Percentiles rank a stretch among this genome's conserved stretches.
These are phyloP conservation scores for Exobasidium cylindrosporum DNA, from an alignment of 1,284 basidiomycete genomes.

Conservation along the genomic window DNA sequence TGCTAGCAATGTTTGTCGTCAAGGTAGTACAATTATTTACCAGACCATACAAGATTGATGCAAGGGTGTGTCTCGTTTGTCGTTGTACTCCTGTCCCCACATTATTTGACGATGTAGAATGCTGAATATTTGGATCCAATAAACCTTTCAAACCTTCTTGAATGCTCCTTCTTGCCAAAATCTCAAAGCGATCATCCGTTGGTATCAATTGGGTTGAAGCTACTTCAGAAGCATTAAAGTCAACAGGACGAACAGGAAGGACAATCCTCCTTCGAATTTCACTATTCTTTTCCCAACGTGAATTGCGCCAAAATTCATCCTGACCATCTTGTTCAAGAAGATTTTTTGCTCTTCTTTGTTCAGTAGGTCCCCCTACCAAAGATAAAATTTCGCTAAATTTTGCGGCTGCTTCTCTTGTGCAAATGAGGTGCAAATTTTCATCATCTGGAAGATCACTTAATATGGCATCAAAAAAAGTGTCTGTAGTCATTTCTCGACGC, in stretches of 20 bases:
- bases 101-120: neutral
- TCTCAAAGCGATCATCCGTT: neutral
- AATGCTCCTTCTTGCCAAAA: neutral
- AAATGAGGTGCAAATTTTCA: neutral
- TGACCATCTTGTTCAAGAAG: constrained; percentile 23
- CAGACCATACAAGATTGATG: constrained; percentile 18
- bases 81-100: neutral
- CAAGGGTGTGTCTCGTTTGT: constrained; percentile 22
- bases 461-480: constrained; percentile 25
- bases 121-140: neutral
- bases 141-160: neutral
- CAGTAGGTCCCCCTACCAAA: constrained; percentile 27
- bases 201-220: neutral
- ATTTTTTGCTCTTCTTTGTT: constrained; percentile 26
- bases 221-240: neutral
- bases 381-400: constrained; percentile 17
- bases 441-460: neutral
- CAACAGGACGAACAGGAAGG: neutral
- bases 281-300: constrained; percentile 20
- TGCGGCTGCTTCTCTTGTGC: constrained; percentile 11
- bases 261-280: constrained; percentile 11
- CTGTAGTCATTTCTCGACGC: constrained; percentile 28
- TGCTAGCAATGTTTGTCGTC: constrained; percentile 36
- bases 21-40: constrained; percentile 30
- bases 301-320: constrained; percentile 26